These are phyloP conservation scores for Mycena belliarum DNA, from an alignment of 768 basidiomycete species.

Conservation along the genomic window DNA sequence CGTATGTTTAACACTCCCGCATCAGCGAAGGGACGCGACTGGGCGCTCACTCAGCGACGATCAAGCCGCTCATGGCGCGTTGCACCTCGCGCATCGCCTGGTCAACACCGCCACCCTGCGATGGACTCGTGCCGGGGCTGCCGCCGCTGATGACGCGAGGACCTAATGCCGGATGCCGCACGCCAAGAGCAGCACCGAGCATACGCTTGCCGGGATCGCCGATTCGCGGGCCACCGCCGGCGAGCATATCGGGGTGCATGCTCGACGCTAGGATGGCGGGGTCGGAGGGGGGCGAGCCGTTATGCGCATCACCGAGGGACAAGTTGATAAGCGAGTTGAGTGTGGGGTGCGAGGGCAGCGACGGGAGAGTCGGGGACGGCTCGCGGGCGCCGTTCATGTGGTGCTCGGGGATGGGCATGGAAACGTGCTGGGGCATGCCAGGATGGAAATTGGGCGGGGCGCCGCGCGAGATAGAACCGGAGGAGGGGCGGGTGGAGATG, in stretches of 20 bases:
- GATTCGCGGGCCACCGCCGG: slow-evolving; percentile 68
- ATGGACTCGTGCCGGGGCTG: slow-evolving; percentile 39
- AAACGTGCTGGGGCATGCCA: slow-evolving; percentile 29
- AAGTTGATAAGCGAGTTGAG: slow-evolving; percentile 84
- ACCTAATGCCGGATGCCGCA: slow-evolving; percentile 75
- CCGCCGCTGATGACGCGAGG: slow-evolving; percentile 56
- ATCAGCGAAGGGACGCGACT: neutral
- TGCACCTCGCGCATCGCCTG: slow-evolving; percentile 68
- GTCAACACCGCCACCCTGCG: slow-evolving; percentile 47
- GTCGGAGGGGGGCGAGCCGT: slow-evolving; percentile 49
- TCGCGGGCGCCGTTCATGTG: slow-evolving; percentile 53
- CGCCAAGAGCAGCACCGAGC: slow-evolving; percentile 82
- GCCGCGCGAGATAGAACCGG: slow-evolving; percentile 38
- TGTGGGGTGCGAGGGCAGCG: slow-evolving; percentile 79
- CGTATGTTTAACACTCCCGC: slow-evolving; percentile 13
- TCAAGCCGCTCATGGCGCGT: slow-evolving; percentile 73
- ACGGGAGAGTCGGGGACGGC: slow-evolving; percentile 81
- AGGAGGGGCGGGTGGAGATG: slow-evolving; percentile 21
- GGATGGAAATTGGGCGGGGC: slow-evolving; percentile 36
- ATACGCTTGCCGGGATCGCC: slow-evolving; percentile 89
- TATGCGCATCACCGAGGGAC: slow-evolving; percentile 54
- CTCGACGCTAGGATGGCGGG: slow-evolving; percentile 69
- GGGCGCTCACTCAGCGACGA: slow-evolving; percentile 64
- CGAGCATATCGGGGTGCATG: slow-evolving; percentile 43
- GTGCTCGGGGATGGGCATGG: slow-evolving; percentile 55